Conservation (phyloP, 2,329 filamentous ascomycete genomes). For the Diaporthe amygdali region DNA sequence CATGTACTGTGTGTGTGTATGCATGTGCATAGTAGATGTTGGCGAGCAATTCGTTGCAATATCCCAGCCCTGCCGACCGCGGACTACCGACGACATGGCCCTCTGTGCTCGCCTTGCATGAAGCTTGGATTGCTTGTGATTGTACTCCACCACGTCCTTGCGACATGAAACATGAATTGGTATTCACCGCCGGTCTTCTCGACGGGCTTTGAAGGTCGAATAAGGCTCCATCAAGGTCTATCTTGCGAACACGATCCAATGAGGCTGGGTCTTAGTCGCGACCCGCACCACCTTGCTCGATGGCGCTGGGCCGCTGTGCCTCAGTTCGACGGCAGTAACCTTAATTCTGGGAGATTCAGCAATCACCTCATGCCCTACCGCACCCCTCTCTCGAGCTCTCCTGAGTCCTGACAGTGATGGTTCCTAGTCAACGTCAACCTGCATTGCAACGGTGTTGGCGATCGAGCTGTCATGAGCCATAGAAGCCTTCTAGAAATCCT, state of each 20-base stretch:
- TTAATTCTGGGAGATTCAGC: not conserved
- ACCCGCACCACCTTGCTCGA: not conserved
- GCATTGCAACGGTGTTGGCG: slow-evolving; percentile 7
- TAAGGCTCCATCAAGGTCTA: not conserved
- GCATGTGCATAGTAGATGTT: no score
- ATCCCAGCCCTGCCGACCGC: not conserved
- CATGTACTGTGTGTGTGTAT: not conserved
- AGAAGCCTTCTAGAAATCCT: slow-evolving; percentile 18
- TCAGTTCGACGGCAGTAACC: not conserved
- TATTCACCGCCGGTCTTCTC: slow-evolving; percentile 15
- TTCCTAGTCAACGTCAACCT: slow-evolving; percentile 2
- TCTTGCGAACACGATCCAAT: slow-evolving; percentile 7
- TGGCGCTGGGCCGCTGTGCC: not conserved
- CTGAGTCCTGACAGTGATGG: not conserved
- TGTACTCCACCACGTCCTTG: slow-evolving; percentile 6
- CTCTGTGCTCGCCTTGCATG: not conserved
- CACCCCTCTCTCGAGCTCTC: not conserved
- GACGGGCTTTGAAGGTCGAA: not conserved
- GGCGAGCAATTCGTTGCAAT: not conserved
- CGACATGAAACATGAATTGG: slow-evolving; percentile 2
- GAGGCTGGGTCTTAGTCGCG: not conserved
- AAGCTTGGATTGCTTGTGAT: not conserved
- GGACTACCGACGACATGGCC: not conserved
- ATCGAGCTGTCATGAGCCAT: slow-evolving; percentile 7
- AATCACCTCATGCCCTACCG: not conserved